Conservation (phyloP, 2,329 filamentous ascomycete species). For the Nothophoma quercina region DNA sequence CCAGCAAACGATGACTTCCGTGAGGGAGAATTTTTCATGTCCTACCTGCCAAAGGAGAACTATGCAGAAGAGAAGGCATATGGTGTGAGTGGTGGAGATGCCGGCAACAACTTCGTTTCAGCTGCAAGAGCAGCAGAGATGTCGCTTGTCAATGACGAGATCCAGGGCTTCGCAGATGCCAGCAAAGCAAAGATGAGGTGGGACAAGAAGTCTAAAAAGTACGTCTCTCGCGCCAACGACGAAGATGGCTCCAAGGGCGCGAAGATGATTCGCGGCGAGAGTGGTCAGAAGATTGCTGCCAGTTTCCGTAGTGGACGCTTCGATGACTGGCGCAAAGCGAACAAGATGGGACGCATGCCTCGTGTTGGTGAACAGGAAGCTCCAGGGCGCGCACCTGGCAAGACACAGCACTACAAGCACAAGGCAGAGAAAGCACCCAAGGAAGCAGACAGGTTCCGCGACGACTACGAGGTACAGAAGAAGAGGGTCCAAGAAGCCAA, state of each 20-base stretch:
- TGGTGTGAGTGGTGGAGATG: conserved; percentile 81
- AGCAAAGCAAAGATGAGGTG: conserved; percentile 82
- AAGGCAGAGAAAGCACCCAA: conserved; percentile 89
- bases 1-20: conserved; percentile 66
- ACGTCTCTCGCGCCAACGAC: conserved; percentile 90
- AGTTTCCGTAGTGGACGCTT: conserved; percentile 93
- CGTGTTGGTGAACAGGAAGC: conserved; percentile 82
- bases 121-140: conserved; percentile 88
- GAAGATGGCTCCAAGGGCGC: conserved; percentile 82
- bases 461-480: conserved; percentile 90
- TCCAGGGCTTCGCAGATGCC: conserved; percentile 79
- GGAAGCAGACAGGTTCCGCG: conserved; percentile 88
- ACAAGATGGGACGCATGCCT: conserved; percentile 80
- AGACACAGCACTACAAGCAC: conserved; percentile 71
- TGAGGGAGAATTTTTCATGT: conserved; percentile 94
- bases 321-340: conserved; percentile 87
- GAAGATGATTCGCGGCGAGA: conserved; percentile 86
- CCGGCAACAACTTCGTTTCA: conserved; percentile 76
- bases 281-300: conserved; percentile 93
- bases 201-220: conserved; percentile 97
- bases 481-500: conserved; percentile 87
- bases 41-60: conserved; percentile 86
- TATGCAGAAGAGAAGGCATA: conserved; percentile 90
- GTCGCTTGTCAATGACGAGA: conserved; percentile 92
- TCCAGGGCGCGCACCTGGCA: conserved; percentile 27